Percentiles rank a stretch among this genome's conserved stretches.
phyloP scores from a whole-genome alignment of 2,329 filamentous ascomycete genomes.

The Pseudogymnoascus sp. region DNA sequence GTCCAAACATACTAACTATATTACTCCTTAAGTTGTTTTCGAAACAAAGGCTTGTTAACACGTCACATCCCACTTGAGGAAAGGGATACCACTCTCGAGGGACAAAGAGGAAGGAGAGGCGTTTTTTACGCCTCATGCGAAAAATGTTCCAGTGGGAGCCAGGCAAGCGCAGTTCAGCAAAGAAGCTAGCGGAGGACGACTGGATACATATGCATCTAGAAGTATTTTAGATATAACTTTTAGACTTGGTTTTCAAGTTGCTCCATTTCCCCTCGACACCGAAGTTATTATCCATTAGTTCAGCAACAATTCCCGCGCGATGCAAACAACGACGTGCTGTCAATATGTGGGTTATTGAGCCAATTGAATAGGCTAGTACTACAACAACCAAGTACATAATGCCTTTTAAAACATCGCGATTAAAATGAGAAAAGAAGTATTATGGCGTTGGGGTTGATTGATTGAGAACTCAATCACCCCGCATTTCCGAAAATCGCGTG shows the following conservation, averaged over 20 bases:
- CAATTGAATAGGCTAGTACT: too few species aligned
- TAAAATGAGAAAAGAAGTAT: too few species aligned
- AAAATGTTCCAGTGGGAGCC: constrained; percentile 28
- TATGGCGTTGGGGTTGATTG: too few species aligned
- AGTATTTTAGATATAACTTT: too few species aligned
- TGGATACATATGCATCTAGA: not conserved
- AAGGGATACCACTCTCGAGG: constrained; percentile 31
- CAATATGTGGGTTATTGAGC: too few species aligned
- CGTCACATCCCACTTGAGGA: constrained; percentile 28
- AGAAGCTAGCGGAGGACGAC: constrained; percentile 23
- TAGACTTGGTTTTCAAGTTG: too few species aligned
- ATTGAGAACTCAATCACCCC: not conserved
- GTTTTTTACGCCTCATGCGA: constrained; percentile 26
- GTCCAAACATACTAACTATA: not conserved
- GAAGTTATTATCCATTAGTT: too few species aligned
- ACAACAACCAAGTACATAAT: too few species aligned
- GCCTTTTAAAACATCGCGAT: too few species aligned
- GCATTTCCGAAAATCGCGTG: not conserved
- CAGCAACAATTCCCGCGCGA: too few species aligned
- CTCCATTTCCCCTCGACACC: too few species aligned
- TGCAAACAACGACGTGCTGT: too few species aligned
- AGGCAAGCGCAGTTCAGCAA: constrained; percentile 25
- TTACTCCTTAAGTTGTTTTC: not conserved
- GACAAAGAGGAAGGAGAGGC: constrained; percentile 22
- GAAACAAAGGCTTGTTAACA: constrained; percentile 14